Conservation (phyloP, 768 basidiomycete species). For the Tubosaeta brunneosetosa region DNA sequence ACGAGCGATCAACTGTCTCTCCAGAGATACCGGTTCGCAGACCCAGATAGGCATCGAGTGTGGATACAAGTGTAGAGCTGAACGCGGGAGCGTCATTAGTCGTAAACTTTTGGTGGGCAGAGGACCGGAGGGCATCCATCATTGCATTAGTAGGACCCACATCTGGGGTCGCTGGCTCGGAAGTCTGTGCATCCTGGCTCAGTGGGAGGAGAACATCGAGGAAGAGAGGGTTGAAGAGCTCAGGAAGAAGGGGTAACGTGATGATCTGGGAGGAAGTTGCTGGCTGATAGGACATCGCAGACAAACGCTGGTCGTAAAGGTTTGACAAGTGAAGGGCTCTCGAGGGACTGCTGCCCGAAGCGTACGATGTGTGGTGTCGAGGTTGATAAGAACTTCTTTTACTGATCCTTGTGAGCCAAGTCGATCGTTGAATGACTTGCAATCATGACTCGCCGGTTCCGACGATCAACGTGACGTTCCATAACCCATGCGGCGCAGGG, state of each 20-base stretch:
- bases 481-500: too few species aligned
- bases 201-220: slow-evolving; percentile 53
- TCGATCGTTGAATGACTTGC: too few species aligned
- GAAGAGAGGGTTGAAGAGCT: slow-evolving; percentile 53
- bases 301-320: not conserved
- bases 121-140: slow-evolving; percentile 49
- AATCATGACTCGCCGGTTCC: too few species aligned
- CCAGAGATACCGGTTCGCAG: slow-evolving; percentile 28
- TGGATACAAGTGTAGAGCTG: slow-evolving; percentile 45
- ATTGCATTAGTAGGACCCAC: slow-evolving; percentile 37
- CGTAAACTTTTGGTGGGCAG: slow-evolving; percentile 43
- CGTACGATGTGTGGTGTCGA: too few species aligned
- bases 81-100: slow-evolving; percentile 49
- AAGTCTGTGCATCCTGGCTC: not conserved
- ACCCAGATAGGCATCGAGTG: slow-evolving; percentile 55
- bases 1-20: slow-evolving; percentile 28
- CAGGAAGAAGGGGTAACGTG: slow-evolving; percentile 52
- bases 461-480: too few species aligned
- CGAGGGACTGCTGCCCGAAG: too few species aligned
- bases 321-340: too few species aligned
- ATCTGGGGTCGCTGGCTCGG: not conserved
- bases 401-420: too few species aligned
- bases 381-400: too few species aligned
- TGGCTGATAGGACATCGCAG: not conserved
- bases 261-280: slow-evolving; percentile 38